A percentile compares a stretch with the other conserved stretches of the same genome.
Conservation (phyloP, 768 basidiomycete genomes). For the Mycena maculata region DNA sequence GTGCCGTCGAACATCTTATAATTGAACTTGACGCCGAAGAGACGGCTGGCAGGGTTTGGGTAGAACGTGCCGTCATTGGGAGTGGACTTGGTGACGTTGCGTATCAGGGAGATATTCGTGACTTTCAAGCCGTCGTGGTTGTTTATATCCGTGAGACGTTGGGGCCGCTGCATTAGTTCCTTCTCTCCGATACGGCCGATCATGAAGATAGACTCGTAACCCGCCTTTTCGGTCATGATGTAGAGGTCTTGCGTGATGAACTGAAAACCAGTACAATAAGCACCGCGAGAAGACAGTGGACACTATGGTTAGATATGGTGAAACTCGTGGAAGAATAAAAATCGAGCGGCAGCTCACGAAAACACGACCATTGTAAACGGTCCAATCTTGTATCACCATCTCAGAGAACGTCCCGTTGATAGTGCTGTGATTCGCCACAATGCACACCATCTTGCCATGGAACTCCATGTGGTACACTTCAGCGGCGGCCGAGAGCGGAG, state of each 20-base stretch:
- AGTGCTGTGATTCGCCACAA: neutral
- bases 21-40: conserved; percentile 26
- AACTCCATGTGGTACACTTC: conserved; percentile 26
- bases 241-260: conserved; percentile 25
- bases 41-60: conserved; percentile 9
- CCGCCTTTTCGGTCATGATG: conserved; percentile 18
- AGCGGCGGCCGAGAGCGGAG: neutral
- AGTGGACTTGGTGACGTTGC: conserved; percentile 4
- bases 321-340: too few species aligned
- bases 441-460: conserved; percentile 22
- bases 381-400: conserved; percentile 7
- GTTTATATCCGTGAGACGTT: neutral
- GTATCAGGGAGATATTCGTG: conserved; percentile 15
- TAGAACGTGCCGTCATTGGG: neutral
- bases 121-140: neutral
- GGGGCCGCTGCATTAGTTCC: neutral
- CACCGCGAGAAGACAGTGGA: neutral
- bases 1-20: neutral
- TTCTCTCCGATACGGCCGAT: conserved; percentile 4
- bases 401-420: neutral
- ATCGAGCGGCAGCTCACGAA: too few species aligned
- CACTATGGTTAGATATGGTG: too few species aligned
- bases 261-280: conserved; percentile 23
- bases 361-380: too few species aligned
- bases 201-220: neutral